phyloP scores from a whole-genome alignment of 371 early-diverging fungal genomes.

The Sporodiniella umbellata region DNA sequence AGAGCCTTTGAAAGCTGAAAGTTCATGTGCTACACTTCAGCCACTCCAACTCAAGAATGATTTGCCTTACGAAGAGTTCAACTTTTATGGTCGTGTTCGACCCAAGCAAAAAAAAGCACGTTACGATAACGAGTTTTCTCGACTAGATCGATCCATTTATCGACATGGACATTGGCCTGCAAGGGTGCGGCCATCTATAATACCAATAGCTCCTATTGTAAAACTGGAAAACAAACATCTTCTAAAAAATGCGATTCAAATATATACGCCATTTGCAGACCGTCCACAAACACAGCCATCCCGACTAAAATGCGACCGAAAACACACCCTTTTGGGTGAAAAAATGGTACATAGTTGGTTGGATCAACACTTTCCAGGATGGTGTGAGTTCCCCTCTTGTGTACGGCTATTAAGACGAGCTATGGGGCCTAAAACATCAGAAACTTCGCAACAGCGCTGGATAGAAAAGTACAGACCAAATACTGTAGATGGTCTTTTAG shows the following conservation, averaged over 20 bases:
- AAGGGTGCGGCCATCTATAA: background rate
- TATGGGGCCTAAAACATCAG: background rate
- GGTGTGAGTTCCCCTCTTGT: conserved; percentile 15
- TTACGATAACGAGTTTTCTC: conserved; percentile 8
- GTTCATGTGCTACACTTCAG: background rate
- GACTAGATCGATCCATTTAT: conserved; percentile 5
- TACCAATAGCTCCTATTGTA: background rate
- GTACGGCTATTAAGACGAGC: background rate
- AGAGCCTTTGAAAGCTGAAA: background rate
- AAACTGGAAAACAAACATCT: background rate
- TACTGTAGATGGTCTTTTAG: conserved; percentile 19
- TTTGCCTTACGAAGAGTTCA: too few species aligned
- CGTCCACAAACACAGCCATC: too few species aligned
- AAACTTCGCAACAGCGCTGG: conserved; percentile 15
- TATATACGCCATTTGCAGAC: too few species aligned
- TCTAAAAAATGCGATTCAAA: background rate
- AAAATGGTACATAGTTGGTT: conserved; percentile 1
- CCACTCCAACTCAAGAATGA: background rate
- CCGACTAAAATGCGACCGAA: background rate
- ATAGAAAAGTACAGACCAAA: conserved; percentile 35
- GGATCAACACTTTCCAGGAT: conserved; percentile 9
- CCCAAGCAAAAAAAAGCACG: background rate
- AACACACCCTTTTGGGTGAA: background rate
- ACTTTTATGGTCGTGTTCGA: background rate
- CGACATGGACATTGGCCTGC: background rate